Conservation (phyloP, 345 rosid species). For the Pugionium dolabratum region DNA sequence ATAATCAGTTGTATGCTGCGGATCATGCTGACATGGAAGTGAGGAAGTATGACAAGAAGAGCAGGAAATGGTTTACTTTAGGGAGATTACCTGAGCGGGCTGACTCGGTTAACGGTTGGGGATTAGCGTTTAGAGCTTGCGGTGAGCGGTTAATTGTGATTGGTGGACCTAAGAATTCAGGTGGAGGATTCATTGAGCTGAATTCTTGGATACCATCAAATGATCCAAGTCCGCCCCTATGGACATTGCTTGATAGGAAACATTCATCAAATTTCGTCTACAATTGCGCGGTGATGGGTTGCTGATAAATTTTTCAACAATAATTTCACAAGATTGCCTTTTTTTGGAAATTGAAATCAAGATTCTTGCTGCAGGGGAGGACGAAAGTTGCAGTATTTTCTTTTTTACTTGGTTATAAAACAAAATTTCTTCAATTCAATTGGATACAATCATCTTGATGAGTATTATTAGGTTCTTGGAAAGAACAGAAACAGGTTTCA, state of each 20-base stretch:
- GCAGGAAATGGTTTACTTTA: constrained; percentile 53
- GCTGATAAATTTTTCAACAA: constrained; percentile 44
- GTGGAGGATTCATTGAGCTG: constrained; percentile 59
- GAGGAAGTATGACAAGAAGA: constrained; percentile 60
- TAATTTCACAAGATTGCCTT: not conserved
- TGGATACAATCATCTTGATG: constrained; percentile 31
- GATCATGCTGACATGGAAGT: constrained; percentile 56
- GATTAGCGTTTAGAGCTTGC: constrained; percentile 78
- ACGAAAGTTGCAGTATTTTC: constrained; percentile 19
- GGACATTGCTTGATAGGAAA: constrained; percentile 65
- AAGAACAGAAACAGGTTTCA: constrained; percentile 26
- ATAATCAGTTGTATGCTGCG: constrained; percentile 69
- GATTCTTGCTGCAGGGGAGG: constrained; percentile 20
- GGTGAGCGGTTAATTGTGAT: constrained; percentile 67
- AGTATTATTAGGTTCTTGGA: constrained; percentile 27
- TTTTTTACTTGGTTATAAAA: constrained; percentile 25
- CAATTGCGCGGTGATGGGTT: constrained; percentile 89
- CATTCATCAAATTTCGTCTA: constrained; percentile 61
- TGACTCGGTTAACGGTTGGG: constrained; percentile 77
- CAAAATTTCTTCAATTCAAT: constrained; percentile 18
- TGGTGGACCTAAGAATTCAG: constrained; percentile 56
- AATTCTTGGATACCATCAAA: constrained; percentile 73
- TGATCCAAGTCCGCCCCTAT: constrained; percentile 50
- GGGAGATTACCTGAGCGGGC: constrained; percentile 65
- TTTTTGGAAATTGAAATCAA: constrained; percentile 4